Base-by-base conservation (phyloP, 2,329 filamentous ascomycete genomes). In the Trichoderma simmonsii region DNA sequence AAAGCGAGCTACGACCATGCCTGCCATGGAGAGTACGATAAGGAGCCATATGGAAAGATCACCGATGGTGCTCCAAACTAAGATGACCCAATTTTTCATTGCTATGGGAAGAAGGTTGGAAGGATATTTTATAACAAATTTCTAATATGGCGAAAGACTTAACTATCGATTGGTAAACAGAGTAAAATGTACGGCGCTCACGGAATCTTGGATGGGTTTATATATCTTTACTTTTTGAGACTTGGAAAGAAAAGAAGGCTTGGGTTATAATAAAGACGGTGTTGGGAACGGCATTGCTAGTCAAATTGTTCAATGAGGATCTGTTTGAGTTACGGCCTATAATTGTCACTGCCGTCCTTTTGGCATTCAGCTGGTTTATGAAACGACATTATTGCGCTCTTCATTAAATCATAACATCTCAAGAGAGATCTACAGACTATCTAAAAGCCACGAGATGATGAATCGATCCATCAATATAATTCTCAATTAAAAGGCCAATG, bases 1-100 rank as follows among this genome's bases (percentile, higher is more conserved):
- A 81, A 85, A 73, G 90, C 91, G 4, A 80, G 87, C 76, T 94
- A 87, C 76, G 87, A 92, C 18, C 86, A 88, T 77, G 86, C 90
- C 48, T 95, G 92, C 77, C 90, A 89, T 78, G 91, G 88, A 0
- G 83, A 91, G 11, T 82, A 81, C 48, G 72, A 77, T 2, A 71
- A 75, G 4, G 72, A 79, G n/a, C 77, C 79, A 12, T 85, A 83
- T 64, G 83, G 82, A 12, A 75, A 81, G n/a, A 77, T 83, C 6
- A 81, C 76, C 3, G 81, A 85, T 36, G 83, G 83, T 15, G 78
- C 76, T 3, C 82, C 83, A 4, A 72, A 75, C 43, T 77, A 43
- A 75, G 48, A 26, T 26, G 26, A 26, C 26, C 26, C 3, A 26
- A 26, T 26, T 26, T 26, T 26, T 26, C 26, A 26, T 26, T 26